Percentiles rank a stretch among this genome's conserved stretches.
phyloP scores from a whole-genome alignment of 768 basidiomycete species.

The Amanita molliuscula region DNA sequence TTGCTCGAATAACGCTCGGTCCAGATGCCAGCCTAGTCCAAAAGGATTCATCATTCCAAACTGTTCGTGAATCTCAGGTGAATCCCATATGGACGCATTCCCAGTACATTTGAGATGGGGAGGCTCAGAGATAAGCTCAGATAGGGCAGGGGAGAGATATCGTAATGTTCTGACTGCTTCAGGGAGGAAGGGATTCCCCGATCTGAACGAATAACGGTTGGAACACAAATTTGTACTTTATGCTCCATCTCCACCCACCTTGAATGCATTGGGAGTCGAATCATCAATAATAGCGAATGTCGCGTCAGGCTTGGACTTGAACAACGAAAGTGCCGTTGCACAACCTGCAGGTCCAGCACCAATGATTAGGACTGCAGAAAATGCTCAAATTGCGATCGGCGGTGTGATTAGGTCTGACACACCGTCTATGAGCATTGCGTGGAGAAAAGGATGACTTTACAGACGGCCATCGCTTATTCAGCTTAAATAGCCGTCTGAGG shows the following conservation, averaged over 20 bases:
- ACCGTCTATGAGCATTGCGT: no score
- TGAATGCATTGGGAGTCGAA: slow-evolving; percentile 18
- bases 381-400: no score
- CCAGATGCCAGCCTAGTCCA: slow-evolving; percentile 23
- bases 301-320: slow-evolving; percentile 9
- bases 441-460: no score
- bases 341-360: slow-evolving; percentile 17
- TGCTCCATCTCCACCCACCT: no score
- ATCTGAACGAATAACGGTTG: slow-evolving; percentile 14
- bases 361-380: slow-evolving; percentile 7
- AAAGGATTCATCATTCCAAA: slow-evolving; percentile 23
- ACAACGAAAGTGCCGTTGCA: slow-evolving; percentile 12
- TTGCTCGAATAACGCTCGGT: slow-evolving; percentile 23
- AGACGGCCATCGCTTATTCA: no score
- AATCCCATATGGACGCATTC: slow-evolving; percentile 23
- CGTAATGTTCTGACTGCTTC: slow-evolving; percentile 13
- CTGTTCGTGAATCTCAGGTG: slow-evolving; percentile 16
- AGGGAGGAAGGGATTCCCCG: slow-evolving; percentile 25
- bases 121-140: slow-evolving; percentile 5
- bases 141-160: slow-evolving; percentile 11
- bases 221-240: neutral
- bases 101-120: slow-evolving; percentile 18
- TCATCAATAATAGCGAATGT: slow-evolving; percentile 23
- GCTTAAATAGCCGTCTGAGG: no score
- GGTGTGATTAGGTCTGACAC: no score